Evolutionary conservation across 176 grass and related monocot genomes (phyloP).

Genomic region (Zea luxurians): DNA sequence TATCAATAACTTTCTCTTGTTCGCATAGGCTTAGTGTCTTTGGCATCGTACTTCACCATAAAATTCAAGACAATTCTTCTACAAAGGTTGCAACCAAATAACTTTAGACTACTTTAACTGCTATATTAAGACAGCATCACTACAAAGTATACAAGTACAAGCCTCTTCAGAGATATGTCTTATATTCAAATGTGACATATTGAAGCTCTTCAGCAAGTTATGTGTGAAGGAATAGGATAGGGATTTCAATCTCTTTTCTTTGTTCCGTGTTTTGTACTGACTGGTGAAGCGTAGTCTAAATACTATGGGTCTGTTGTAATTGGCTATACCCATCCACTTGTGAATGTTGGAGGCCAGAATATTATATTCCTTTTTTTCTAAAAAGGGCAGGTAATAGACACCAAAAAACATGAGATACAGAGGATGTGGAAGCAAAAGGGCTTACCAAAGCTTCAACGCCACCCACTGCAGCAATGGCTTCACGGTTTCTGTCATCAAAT

Average conservation of each 20-base stretch:
- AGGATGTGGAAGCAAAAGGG: neutral
- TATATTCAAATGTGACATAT: neutral
- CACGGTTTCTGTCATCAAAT: slow-evolving; percentile 99
- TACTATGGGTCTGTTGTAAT: neutral
- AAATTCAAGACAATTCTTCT: slow-evolving; percentile 23
- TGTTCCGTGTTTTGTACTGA: neutral
- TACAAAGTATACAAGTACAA: slow-evolving; percentile 12
- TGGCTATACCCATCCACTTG: neutral
- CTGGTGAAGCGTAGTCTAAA: neutral
- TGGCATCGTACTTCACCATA: slow-evolving; percentile 11
- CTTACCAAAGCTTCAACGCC: slow-evolving; percentile 94
- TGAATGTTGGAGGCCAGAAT: neutral
- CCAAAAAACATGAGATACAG: neutral
- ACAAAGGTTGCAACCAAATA: slow-evolving; percentile 24
- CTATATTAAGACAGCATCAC: slow-evolving; percentile 5
- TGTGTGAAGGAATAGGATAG: neutral
- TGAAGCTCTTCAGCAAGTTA: neutral
- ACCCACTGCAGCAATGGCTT: slow-evolving; percentile 90
- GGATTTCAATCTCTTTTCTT: neutral
- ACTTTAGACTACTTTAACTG: slow-evolving; percentile 1
- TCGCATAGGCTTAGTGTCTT: slow-evolving; percentile 7
- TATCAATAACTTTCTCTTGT: slow-evolving; percentile 23
- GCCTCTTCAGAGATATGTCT: slow-evolving; percentile 13
- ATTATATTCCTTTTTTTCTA: slow-evolving; percentile 5
- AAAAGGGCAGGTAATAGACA: slow-evolving; percentile 1